A percentile compares a stretch with the other conserved stretches of the same genome.
Evolutionary conservation across 768 basidiomycete genomes (phyloP).

Genomic region (Pulveroboletus sp.): DNA sequence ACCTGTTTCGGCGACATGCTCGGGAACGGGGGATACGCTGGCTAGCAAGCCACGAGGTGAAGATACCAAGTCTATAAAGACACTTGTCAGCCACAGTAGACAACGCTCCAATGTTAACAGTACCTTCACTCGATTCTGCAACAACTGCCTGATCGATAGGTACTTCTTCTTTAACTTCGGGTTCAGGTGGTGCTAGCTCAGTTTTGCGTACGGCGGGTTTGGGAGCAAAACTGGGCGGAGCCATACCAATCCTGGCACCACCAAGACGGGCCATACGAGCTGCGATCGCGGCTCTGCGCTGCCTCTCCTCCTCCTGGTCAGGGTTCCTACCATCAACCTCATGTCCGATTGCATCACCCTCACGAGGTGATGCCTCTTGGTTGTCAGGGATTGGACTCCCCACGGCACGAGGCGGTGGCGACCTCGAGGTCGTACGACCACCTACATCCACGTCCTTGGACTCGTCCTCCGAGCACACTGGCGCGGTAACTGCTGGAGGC

Average conservation of each 20-base stretch:
- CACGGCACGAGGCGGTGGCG: slow-evolving; percentile 31
- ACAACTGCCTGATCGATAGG: slow-evolving; percentile 4
- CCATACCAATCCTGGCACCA: slow-evolving; percentile 79
- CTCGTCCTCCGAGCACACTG: slow-evolving; percentile 38
- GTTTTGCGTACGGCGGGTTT: slow-evolving; percentile 40
- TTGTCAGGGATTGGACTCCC: slow-evolving; percentile 15
- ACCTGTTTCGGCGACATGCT: slow-evolving; percentile 15
- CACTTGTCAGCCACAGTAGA: slow-evolving; percentile 5
- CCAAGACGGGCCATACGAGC: slow-evolving; percentile 92
- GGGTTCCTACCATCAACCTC: slow-evolving; percentile 24
- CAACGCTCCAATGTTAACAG: not conserved
- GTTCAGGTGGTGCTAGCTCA: slow-evolving; percentile 12
- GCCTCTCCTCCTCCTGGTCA: slow-evolving; percentile 67
- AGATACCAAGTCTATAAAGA: slow-evolving; percentile 9
- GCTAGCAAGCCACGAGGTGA: slow-evolving; percentile 12
- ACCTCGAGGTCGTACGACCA: slow-evolving; percentile 29
- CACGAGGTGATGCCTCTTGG: slow-evolving; percentile 17
- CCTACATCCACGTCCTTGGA: slow-evolving; percentile 28
- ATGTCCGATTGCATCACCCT: slow-evolving; percentile 24
- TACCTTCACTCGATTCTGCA: slow-evolving; percentile 20
- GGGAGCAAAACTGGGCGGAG: slow-evolving; percentile 62
- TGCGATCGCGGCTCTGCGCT: slow-evolving; percentile 81
- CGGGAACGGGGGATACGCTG: slow-evolving; percentile 1
- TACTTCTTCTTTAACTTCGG: slow-evolving; percentile 23
- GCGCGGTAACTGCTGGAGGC: slow-evolving; percentile 50